Base-by-base conservation (phyloP, 208 protist species). In the Trypanosomatidae sp. region DNA sequence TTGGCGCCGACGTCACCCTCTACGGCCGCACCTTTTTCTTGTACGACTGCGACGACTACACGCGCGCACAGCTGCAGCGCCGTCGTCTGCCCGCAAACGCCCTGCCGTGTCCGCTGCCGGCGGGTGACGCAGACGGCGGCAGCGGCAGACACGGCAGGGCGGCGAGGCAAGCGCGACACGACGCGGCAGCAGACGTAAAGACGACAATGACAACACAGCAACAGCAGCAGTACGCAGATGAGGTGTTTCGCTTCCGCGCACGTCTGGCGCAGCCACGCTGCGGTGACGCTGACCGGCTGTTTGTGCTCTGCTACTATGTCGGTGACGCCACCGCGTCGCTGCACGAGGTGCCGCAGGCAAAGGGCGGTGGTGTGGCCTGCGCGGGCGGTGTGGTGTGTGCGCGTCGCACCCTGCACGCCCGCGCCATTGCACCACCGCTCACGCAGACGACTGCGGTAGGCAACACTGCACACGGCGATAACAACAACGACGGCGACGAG, bases 271-370 rank as follows among this genome's bases (percentile, higher is more conserved):
- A 82, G 6, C 67, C 67, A 6, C 48, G 42, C 18, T 46, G 56
- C 6, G 50, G 56, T n/a, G 84, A 96, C 61, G 59, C 54, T 20
- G 76, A 68, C 18, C 56, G 92, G 27, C 32, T 40, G 15, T 96
- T 96, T 50, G 60, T 96, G 25, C 48, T 96, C 18, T 79, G 79
- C 56, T 96, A 91, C 65, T 97, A 96, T 61, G 81, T 97, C 2
- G 78, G 85, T 8, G 96, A 98, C 54, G 92, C 97, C 61, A 96
- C 96, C 23, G 73, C 98, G 11, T 79, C 82, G 15, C 66, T 99
- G 6, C 78, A 73, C 51, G 96, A 99, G 69, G 35, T 89, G 25
- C 45, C 57, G 15, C 55, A 90, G 19, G 46, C 68, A 27, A 98
- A 98, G 66, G 90, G 67, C 53, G 96, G 96, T n/a, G n/a, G n/a